Percentiles rank a stretch among this genome's conserved stretches.
These are phyloP conservation scores for Talaromyces sp. DNA, from an alignment of 2,329 filamentous ascomycete genomes.

Conservation along the genomic window DNA sequence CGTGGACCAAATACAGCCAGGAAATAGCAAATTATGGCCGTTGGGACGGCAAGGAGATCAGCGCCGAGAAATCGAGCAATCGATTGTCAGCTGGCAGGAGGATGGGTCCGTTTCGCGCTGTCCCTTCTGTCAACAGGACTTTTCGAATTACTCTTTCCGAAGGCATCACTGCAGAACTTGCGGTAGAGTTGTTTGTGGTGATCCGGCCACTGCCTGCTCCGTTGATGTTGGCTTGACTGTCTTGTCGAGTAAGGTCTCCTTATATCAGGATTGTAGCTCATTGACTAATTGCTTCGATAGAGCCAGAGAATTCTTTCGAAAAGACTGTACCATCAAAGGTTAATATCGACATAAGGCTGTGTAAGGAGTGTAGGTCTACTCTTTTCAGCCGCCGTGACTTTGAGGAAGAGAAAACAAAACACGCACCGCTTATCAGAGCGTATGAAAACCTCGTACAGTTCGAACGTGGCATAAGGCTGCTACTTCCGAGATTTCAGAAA, in stretches of 20 bases:
- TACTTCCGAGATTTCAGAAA: constrained; percentile 80
- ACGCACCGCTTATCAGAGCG: constrained; percentile 68
- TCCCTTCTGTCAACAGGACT: constrained; percentile 94
- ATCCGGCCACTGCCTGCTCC: constrained; percentile 78
- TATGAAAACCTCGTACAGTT: constrained; percentile 84
- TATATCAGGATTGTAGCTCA: not conserved
- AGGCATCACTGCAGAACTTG: constrained; percentile 93
- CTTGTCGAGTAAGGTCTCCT: constrained; percentile 48
- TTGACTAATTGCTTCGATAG: constrained; percentile 1
- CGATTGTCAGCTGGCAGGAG: constrained; percentile 91
- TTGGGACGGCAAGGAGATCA: constrained; percentile 65
- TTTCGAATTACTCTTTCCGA: constrained; percentile 86
- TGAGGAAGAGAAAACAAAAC: constrained; percentile 58
- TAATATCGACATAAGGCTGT: constrained; percentile 81
- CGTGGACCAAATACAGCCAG: constrained; percentile 55
- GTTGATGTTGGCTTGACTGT: constrained; percentile 77
- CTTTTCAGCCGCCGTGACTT: constrained; percentile 74
- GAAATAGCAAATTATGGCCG: constrained; percentile 42
- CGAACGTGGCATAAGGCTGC: constrained; percentile 73
- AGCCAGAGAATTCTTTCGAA: constrained; percentile 26
- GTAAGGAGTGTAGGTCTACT: constrained; percentile 74
- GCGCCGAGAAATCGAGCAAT: constrained; percentile 79
- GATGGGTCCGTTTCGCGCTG: constrained; percentile 74
- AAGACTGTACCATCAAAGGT: constrained; percentile 49
- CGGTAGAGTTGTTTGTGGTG: constrained; percentile 86